phyloP scores from a whole-genome alignment of 78 protist genomes.

The Tieghemostelium lacteum region DNA sequence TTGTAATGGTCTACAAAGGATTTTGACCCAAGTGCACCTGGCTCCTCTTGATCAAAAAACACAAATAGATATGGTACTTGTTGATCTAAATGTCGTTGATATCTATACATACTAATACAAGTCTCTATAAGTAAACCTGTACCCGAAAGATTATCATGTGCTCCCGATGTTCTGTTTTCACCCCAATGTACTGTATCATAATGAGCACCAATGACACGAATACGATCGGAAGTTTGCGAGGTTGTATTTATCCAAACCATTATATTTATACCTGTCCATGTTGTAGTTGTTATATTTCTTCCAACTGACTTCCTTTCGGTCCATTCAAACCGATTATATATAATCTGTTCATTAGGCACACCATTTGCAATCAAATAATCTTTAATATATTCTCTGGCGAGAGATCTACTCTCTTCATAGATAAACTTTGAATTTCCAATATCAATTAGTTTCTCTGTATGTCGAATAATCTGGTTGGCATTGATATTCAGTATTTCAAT shows the following conservation, averaged over 20 bases:
- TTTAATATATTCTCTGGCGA: constrained; percentile 57
- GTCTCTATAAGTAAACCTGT: constrained; percentile 26
- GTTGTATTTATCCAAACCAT: constrained; percentile 39
- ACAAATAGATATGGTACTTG: constrained; percentile 39
- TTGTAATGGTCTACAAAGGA: constrained; percentile 11
- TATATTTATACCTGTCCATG: constrained; percentile 73
- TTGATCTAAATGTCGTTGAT: neutral
- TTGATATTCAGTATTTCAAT: too few species aligned
- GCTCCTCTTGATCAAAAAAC: constrained; percentile 71
- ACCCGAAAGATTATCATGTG: constrained; percentile 49
- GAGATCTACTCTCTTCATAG: constrained; percentile 53
- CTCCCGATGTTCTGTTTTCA: constrained; percentile 35
- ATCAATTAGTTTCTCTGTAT: constrained; percentile 28
- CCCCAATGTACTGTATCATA: constrained; percentile 73
- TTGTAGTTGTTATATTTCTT: constrained; percentile 51
- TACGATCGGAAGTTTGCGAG: neutral
- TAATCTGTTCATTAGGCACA: constrained; percentile 18
- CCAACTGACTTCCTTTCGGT: constrained; percentile 36
- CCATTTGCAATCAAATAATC: constrained; percentile 2
- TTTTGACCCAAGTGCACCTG: constrained; percentile 58
- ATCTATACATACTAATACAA: neutral
- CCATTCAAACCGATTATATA: constrained; percentile 72
- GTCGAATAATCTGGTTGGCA: too few species aligned
- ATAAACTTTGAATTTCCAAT: constrained; percentile 63
- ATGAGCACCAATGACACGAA: constrained; percentile 24